Evolutionary conservation across 2,329 filamentous ascomycete species (phyloP).

Genomic region (Teratosphaeria nubilosa): DNA sequence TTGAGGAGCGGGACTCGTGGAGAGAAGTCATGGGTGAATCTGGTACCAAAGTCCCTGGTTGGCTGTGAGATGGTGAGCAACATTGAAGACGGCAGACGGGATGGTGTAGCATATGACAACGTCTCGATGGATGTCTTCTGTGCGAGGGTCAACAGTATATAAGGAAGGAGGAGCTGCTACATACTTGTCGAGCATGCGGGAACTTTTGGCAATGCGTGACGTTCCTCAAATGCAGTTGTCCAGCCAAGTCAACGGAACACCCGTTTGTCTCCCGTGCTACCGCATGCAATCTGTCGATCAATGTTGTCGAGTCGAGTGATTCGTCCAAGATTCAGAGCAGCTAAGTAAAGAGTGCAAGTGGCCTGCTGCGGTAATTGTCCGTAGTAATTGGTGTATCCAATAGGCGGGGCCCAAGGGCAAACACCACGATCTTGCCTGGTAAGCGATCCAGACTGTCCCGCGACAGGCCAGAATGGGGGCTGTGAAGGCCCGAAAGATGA

Average conservation of each 20-base stretch:
- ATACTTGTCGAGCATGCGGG: background rate
- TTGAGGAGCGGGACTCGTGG: constrained; percentile 30
- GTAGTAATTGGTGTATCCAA: constrained; percentile 1
- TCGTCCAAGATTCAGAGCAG: background rate
- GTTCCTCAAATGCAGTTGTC: background rate
- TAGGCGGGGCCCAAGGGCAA: background rate
- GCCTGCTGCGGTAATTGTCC: constrained; percentile 2
- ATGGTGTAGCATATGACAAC: constrained; percentile 14
- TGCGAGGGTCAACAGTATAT: constrained; percentile 1
- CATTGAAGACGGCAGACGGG: constrained; percentile 25
- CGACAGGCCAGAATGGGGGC: background rate
- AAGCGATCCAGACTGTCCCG: background rate
- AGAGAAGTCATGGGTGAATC: constrained; percentile 38
- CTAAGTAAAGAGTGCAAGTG: background rate
- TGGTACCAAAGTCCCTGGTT: constrained; percentile 35
- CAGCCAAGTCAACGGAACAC: background rate
- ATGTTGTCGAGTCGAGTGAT: constrained; percentile 3
- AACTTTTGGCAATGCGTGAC: constrained; percentile 2
- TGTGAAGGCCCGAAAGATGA: constrained; percentile 1
- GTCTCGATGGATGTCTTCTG: background rate
- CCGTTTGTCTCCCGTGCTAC: constrained; percentile 1
- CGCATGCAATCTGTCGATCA: constrained; percentile 1
- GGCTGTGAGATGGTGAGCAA: constrained; percentile 43
- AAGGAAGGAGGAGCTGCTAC: constrained; percentile 1
- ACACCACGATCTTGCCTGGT: background rate